Evolutionary conservation across 2,329 filamentous ascomycete species (phyloP), one percentile per base, ranked within the genome.

Genomic region (Rhinocladiella mackenziei): DNA sequence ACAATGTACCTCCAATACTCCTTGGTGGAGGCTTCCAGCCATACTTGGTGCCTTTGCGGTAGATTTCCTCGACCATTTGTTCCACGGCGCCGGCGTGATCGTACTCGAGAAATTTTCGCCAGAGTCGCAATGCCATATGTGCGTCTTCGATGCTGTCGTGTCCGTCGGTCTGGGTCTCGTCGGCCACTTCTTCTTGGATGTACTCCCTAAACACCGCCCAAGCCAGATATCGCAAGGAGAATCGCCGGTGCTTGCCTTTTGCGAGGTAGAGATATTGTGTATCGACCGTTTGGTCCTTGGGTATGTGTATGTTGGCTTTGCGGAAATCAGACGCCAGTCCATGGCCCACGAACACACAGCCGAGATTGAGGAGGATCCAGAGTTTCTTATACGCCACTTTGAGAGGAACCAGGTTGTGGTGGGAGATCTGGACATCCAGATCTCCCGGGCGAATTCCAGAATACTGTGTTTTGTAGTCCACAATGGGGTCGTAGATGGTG

Each of bases 111-210:
- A 89, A 96, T 64, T 95, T 96, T 32, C 84, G 78, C 76, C 79
- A 98, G 6, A 98, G 73, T 62, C 88, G 86, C 29, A 97, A 73
- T 0, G 94, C 92, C 29, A 91, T 96, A 18, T 85, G 78, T 1
- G 92, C 89, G 63, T 98, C 92, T 65, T 97, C 92, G 56, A 98
- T 94, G 8, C 84, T 91, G 66, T 98, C 92, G 66, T 98, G 94
- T 4, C 69, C 69, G 33, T 71, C 65, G 26, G 56, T 64, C 50
- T 11, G 43, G 3, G 38, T 43, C 23, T 55, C 54, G 22, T 54
- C 56, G 15, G 45, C 39, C 5, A 83, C 88, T 55, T 88, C 85
- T 59, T 87, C 77, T 66, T 98, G 94, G 50, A 98, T 96, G 59
- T 91, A 88, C 65, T 97, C 88, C 58, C 89, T 89, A 30, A 98